A percentile compares a stretch with the other conserved stretches of the same genome.
phyloP scores from a whole-genome alignment of 805 yeast species.

The Ascoidea tarda region DNA sequence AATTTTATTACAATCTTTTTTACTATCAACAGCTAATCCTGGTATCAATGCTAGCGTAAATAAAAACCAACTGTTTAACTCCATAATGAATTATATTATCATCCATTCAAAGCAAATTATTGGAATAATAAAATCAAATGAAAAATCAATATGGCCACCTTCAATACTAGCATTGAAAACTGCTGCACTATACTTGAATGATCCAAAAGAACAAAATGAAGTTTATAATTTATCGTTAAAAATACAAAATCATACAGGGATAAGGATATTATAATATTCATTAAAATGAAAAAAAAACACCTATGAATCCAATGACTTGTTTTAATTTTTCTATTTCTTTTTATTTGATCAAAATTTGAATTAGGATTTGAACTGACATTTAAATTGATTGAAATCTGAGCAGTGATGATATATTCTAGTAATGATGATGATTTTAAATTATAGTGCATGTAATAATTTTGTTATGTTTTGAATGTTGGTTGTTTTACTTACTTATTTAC shows the following conservation, averaged over 20 bases:
- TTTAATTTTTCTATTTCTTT: background rate
- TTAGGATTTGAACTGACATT: too few relatives aligned
- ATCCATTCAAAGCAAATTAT: background rate
- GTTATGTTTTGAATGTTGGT: too few relatives aligned
- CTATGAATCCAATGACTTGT: background rate
- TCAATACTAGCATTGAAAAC: background rate
- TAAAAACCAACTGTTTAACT: too few relatives aligned
- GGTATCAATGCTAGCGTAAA: background rate
- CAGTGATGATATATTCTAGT: too few relatives aligned
- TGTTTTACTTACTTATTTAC: too few relatives aligned
- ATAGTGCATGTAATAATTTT: too few relatives aligned
- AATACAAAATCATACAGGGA: background rate
- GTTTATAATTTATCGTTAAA: background rate
- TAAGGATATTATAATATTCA: background rate
- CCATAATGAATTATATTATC: background rate
- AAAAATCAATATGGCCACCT: background rate
- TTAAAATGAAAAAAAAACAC: too few relatives aligned
- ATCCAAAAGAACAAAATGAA: background rate
- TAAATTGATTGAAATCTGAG: too few relatives aligned
- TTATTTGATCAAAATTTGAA: too few relatives aligned
- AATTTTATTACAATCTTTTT: background rate
- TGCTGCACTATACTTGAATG: background rate
- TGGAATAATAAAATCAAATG: background rate
- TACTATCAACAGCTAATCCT: background rate
- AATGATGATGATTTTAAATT: too few relatives aligned